Evolutionary conservation across 768 basidiomycete species (phyloP).

Genomic region (Melanogaster broomeanus): DNA sequence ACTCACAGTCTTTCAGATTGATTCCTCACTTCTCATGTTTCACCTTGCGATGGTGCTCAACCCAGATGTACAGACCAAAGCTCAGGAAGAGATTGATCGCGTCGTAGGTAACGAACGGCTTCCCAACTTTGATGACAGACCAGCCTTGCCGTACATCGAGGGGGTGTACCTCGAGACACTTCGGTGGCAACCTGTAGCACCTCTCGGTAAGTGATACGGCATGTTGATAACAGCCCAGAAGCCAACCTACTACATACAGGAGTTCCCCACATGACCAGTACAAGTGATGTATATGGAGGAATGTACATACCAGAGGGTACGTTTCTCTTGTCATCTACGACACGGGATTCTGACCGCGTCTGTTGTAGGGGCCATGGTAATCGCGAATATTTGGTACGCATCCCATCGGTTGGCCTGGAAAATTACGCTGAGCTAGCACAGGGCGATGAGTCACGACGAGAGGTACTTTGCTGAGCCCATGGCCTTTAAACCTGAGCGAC

Average conservation of each 20-base stretch:
- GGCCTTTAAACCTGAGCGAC: constrained; percentile 57
- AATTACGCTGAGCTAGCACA: constrained; percentile 15
- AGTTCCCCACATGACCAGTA: constrained; percentile 22
- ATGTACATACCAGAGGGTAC: constrained; percentile 33
- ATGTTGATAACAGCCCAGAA: not conserved
- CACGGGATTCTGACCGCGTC: not conserved
- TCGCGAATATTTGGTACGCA: constrained; percentile 27
- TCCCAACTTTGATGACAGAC: constrained; percentile 29
- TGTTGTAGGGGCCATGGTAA: constrained; percentile 16
- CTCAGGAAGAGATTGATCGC: constrained; percentile 31
- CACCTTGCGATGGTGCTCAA: constrained; percentile 35
- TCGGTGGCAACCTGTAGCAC: constrained; percentile 32
- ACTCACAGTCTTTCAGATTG: constrained; percentile 10
- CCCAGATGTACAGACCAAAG: constrained; percentile 33
- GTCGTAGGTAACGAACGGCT: constrained; percentile 32
- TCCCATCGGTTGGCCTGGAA: not conserved
- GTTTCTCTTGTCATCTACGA: not conserved
- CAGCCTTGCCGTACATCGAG: constrained; percentile 31
- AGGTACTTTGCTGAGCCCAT: constrained; percentile 52
- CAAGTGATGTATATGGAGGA: constrained; percentile 27
- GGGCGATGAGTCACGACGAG: constrained; percentile 53
- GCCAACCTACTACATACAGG: constrained; percentile 8
- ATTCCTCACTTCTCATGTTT: constrained; percentile 22
- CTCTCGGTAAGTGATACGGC: constrained; percentile 22
- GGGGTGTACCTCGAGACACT: constrained; percentile 33